Evolutionary conservation across 108 stramenopile species (phyloP).

Genomic region (Cyclotella baltica): DNA sequence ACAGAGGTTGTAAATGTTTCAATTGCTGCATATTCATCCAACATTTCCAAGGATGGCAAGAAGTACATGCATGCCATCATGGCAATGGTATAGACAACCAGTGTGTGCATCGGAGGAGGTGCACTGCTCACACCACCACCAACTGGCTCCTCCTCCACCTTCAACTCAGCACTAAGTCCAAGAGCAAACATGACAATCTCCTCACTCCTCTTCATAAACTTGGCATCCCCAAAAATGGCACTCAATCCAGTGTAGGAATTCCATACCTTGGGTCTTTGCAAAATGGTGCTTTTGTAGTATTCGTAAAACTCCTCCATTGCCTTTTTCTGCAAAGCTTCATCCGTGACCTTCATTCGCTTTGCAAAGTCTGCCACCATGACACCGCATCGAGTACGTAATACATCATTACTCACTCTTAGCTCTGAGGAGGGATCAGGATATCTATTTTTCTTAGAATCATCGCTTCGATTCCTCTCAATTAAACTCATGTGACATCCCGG

Average conservation of each 20-base stretch:
- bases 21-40: constrained; percentile 69
- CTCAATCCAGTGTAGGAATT: constrained; percentile 52
- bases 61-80: constrained; percentile 31
- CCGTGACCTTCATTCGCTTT: constrained; percentile 14
- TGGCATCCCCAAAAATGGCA: constrained; percentile 39
- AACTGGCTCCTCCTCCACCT: neutral
- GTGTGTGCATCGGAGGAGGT: constrained; percentile 67
- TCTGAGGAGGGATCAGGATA: constrained; percentile 24
- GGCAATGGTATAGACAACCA: constrained; percentile 38
- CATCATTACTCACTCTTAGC: constrained; percentile 33
- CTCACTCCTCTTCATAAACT: constrained; percentile 44
- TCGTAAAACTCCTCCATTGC: constrained; percentile 41
- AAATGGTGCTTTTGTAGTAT: constrained; percentile 28
- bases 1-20: constrained; percentile 61
- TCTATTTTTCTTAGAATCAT: constrained; percentile 26
- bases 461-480: constrained; percentile 38
- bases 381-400: constrained; percentile 24
- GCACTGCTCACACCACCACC: constrained; percentile 35
- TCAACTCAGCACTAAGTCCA: constrained; percentile 32
- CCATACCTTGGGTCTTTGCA: constrained; percentile 25
- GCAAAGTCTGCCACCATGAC: constrained; percentile 46
- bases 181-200: constrained; percentile 44
- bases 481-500: constrained; percentile 26
- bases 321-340: constrained; percentile 23
- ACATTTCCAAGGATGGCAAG: constrained; percentile 58